Conservation (phyloP, 257 asterid genomes). For the Nicotiana sylvestris region DNA sequence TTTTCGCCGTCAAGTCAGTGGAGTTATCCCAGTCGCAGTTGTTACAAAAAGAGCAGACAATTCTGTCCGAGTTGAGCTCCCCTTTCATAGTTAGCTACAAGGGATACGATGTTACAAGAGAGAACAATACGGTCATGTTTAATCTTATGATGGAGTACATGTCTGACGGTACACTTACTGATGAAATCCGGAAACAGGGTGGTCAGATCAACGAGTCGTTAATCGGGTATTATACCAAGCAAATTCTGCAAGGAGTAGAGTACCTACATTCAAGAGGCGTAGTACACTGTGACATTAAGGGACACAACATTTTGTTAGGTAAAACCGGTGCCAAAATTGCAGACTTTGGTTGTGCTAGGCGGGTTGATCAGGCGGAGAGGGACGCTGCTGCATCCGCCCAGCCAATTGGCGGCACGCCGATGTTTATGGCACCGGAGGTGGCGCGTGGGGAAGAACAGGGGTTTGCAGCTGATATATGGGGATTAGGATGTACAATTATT, state of each 20-base stretch:
- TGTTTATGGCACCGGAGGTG: conserved; percentile 83
- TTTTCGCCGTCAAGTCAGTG: conserved; percentile 62
- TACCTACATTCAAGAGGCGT: conserved; percentile 57
- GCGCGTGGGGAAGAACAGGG: conserved; percentile 67
- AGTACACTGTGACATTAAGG: conserved; percentile 80
- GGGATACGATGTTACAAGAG: conserved; percentile 43
- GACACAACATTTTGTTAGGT: conserved; percentile 49
- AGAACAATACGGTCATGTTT: conserved; percentile 29
- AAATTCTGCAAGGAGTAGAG: conserved; percentile 46
- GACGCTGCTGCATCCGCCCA: background rate
- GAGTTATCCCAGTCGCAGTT: conserved; percentile 41
- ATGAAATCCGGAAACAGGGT: conserved; percentile 24
- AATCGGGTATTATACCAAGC: conserved; percentile 33
- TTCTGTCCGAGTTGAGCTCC: conserved; percentile 35
- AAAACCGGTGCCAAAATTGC: conserved; percentile 49
- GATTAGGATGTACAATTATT: conserved; percentile 65
- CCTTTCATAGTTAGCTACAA: conserved; percentile 43
- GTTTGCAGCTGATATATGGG: conserved; percentile 77
- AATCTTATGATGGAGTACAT: conserved; percentile 57
- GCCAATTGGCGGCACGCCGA: conserved; percentile 56
- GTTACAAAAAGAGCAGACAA: conserved; percentile 43
- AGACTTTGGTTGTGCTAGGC: conserved; percentile 71
- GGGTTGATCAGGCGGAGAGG: conserved; percentile 1
- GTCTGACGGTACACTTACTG: conserved; percentile 39
- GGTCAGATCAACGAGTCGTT: conserved; percentile 35